Evolutionary conservation across 192 early-diverging fungal genomes (phyloP), one percentile per base, ranked within the genome.

Genomic region (Coemansia sp.): DNA sequence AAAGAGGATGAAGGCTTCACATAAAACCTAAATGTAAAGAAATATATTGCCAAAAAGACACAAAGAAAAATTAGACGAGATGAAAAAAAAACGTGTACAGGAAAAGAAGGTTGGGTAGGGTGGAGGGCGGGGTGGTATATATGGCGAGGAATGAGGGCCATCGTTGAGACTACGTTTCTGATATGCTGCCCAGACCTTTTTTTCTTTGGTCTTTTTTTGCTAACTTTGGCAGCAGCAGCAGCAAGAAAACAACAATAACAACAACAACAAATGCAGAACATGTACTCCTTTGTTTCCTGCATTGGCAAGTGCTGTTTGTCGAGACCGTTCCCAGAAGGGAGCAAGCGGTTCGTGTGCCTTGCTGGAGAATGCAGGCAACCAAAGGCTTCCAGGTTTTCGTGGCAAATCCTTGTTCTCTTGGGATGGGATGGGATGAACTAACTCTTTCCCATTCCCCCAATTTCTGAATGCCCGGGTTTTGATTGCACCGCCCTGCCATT

Each of bases 331-430:
- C 6, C 4, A 52, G 19, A 52, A 12, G 42, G 8, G 13, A 12
- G 42, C 1, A 26, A 26, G 42, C 42, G 42, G 42, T 45, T 45
- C 13, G 42, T 45, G 42, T 45, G 42, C 13, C 42, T 26, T 26
- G 26, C 26, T 26, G 26, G 26, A 26, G 26, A 45, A 8, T 45
- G 42, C 42, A 13, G 13, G 42, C 42, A 45, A 52, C 6, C 19
- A 52, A 22, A 19, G 22, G 9, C 22, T 21, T 54, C 12, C 51
- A 54, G 51, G 51, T 54, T 26, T 54, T 54, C 21, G 21, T 54
- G 51, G 51, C 51, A 54, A 54, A 54, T 54, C 51, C 21, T 54
- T 54, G 51, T 54, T 54, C 51, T 22, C 51, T 22, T 54, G 26
- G 26, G 26, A 26, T 26, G 26, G 26, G 26, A 26, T 54, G 51